Base-by-base conservation (phyloP, 495 filamentous ascomycete genomes). In the Aspergillus egyptiacus region DNA sequence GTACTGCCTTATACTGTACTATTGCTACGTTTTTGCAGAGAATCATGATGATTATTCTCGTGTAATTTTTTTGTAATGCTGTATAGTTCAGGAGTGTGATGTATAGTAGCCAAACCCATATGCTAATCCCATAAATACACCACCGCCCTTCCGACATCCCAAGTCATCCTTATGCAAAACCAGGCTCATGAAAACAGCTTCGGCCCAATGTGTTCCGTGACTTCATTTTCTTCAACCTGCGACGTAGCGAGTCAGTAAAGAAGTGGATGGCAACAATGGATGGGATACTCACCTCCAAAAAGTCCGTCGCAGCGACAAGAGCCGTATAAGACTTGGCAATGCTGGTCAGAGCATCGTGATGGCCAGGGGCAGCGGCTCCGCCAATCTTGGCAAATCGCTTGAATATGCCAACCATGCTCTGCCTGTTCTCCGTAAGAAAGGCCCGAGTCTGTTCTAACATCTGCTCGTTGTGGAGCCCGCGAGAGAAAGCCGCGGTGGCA, bases 311-410 rank as follows among this genome's bases (percentile, higher is more conserved):
- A 15, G 72, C 59, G 46, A 86, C 71, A 10, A 85, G 65, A 15
- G 77, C 65, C 48, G 79, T 75, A 50, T 80, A 83, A 14, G 79
- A 70, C 58, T 83, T 80, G 49, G 80, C 78, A 40, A 86, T 59
- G 30, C 79, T 73, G 9, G 62, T 63, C 32, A 85, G 59, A 13
- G 65, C 57, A 15, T 61, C 54, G 5, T 68, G 65, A 33, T 70
- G 65, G 19, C 72, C 68, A 31, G 66, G 54, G 49, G 60, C 54
- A 10, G 61, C 57, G 18, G 61, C 57, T 13, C 74, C 74, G 2
- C 89, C 89, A 50, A 96, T 86, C 31, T 83, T 85, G 1, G 87
- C 89, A 61, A 84, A 85, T 37, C 88, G 76, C 67, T 99, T 99
- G 60, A 97, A 87, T n/a, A 94, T 81, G 15, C 89, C 84, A 51